Conservation (phyloP, 495 filamentous ascomycete species). For the Xylaria castorea region DNA sequence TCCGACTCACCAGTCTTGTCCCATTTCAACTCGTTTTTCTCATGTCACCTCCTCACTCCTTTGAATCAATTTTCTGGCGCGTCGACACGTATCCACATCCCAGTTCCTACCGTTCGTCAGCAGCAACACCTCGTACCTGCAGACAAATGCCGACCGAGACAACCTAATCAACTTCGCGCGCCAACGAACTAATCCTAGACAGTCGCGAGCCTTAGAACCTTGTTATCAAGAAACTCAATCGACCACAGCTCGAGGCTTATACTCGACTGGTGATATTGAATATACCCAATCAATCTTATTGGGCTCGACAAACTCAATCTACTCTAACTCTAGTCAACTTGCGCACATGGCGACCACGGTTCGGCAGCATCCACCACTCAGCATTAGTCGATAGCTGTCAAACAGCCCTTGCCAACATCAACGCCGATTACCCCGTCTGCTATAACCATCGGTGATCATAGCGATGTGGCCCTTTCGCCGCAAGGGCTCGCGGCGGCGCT, state of each 20-base stretch:
- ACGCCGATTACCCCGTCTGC: constrained; percentile 27
- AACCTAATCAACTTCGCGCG: constrained; percentile 16
- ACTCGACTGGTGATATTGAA: background rate
- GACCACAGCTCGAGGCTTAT: background rate
- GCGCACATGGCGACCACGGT: constrained; percentile 45
- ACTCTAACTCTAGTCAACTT: constrained; percentile 18
- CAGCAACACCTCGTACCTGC: background rate
- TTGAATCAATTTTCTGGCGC: constrained; percentile 10
- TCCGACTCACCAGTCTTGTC: constrained; percentile 16
- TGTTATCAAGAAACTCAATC: constrained; percentile 9
- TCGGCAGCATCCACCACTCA: constrained; percentile 35
- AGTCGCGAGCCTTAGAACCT: background rate
- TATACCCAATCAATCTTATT: constrained; percentile 5
- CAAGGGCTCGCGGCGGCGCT: constrained; percentile 60
- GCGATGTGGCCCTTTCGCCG: constrained; percentile 81
- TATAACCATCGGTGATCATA: constrained; percentile 60
- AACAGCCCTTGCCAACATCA: constrained; percentile 27
- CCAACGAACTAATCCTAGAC: constrained; percentile 16
- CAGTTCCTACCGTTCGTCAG: background rate
- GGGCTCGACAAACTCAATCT: constrained; percentile 1
- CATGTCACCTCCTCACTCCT: constrained; percentile 4
- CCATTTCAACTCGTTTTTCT: constrained; percentile 14
- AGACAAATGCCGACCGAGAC: constrained; percentile 27
- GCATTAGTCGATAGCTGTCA: constrained; percentile 34
- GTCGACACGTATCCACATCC: constrained; percentile 26